These are phyloP conservation scores for Saccharomycopsis phalli DNA, from an alignment of 1,139 yeast species.

Conservation along the genomic window DNA sequence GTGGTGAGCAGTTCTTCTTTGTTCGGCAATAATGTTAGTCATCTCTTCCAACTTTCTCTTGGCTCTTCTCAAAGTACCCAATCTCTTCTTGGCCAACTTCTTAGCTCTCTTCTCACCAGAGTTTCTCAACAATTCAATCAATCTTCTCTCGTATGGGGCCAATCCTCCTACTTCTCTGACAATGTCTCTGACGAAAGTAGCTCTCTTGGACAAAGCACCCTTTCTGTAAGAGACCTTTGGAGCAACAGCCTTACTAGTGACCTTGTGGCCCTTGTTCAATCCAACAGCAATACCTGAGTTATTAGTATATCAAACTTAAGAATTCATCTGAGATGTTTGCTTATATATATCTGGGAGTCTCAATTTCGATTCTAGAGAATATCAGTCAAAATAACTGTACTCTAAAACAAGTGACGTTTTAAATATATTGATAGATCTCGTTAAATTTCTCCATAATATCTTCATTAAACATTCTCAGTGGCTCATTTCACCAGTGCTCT, in stretches of 20 bases:
- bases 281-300: conserved; percentile 93
- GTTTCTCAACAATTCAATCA: conserved; percentile 98
- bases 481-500: too few relatives aligned
- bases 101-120: conserved; percentile 99
- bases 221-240: conserved; percentile 95
- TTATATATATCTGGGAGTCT: conserved; percentile 21
- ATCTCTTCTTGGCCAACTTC: conserved; percentile 99
- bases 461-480: too few relatives aligned
- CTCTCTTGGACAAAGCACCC: conserved; percentile 95
- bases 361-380: conserved; percentile 4
- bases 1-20: conserved; percentile 52
- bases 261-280: conserved; percentile 98
- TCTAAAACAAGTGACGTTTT: not conserved
- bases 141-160: conserved; percentile 99
- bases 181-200: conserved; percentile 88
- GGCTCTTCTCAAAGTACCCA: conserved; percentile 99
- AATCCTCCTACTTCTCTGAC: conserved; percentile 98
- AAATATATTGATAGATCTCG: too few relatives aligned
- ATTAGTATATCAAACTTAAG: too few relatives aligned
- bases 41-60: conserved; percentile 99
- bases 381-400: not conserved
- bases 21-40: conserved; percentile 93
- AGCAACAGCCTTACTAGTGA: conserved; percentile 84
- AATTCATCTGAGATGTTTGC: too few relatives aligned
- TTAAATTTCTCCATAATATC: too few relatives aligned